These are phyloP conservation scores for Chenopodium formosanum DNA, from an alignment of 148 eudicot species.

Conservation along the genomic window DNA sequence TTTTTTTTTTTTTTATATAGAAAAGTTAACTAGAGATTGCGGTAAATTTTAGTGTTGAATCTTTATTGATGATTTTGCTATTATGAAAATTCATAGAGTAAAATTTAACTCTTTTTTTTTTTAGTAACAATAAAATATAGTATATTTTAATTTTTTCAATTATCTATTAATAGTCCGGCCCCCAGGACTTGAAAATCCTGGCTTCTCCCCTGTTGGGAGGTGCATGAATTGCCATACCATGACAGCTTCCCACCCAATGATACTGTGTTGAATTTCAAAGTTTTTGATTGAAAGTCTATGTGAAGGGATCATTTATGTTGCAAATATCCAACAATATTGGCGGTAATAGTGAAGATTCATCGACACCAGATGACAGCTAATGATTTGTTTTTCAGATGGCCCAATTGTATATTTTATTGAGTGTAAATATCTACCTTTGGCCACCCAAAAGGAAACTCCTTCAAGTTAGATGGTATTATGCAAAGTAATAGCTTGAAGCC, in stretches of 20 bases:
- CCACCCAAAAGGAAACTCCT: not conserved
- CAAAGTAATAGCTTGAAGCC: slow-evolving; percentile 7
- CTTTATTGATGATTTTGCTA: too few relatives aligned
- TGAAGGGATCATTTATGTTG: not conserved
- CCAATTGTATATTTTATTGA: not conserved
- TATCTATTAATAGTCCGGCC: too few relatives aligned
- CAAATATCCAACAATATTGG: not conserved
- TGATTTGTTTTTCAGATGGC: not conserved
- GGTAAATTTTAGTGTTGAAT: too few relatives aligned
- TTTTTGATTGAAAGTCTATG: too few relatives aligned
- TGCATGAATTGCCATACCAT: not conserved
- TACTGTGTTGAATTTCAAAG: too few relatives aligned
- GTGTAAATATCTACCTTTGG: not conserved
- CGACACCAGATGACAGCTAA: not conserved
- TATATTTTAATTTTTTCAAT: too few relatives aligned
- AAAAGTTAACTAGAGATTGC: too few relatives aligned
- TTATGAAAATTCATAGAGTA: too few relatives aligned
- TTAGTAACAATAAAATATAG: too few relatives aligned
- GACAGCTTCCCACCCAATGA: not conserved
- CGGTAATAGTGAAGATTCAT: not conserved
- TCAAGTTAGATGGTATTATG: not conserved
- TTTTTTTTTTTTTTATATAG: too few relatives aligned
- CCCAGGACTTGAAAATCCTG: too few relatives aligned
- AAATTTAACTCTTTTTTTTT: too few relatives aligned
- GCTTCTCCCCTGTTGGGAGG: not conserved